Evolutionary conservation across 768 basidiomycete genomes (phyloP).

Genomic region (Kwoniella sp.): DNA sequence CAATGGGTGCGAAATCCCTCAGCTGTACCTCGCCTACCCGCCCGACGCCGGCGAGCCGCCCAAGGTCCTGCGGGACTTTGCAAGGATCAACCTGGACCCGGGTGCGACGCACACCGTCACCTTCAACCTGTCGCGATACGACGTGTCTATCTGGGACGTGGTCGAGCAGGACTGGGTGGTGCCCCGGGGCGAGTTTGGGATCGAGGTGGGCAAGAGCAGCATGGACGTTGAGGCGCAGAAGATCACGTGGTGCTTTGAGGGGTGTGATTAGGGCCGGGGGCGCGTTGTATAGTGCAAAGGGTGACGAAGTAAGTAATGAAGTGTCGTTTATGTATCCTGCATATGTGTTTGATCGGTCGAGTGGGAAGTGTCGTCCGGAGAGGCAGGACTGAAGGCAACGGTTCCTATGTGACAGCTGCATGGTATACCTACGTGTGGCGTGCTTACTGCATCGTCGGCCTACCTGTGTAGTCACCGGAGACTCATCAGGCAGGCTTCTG

Average conservation of each 20-base stretch:
- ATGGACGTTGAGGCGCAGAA: conserved; percentile 23
- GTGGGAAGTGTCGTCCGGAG: no score
- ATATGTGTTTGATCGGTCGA: no score
- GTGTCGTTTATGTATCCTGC: no score
- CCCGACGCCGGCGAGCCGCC: conserved; percentile 37
- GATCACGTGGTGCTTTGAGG: conserved; percentile 9
- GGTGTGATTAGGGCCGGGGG: not conserved
- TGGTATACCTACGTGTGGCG: no score
- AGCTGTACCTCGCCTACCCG: conserved; percentile 45
- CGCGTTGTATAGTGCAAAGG: no score
- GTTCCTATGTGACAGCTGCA: no score
- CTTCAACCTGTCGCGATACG: conserved; percentile 44
- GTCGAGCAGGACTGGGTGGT: conserved; percentile 40
- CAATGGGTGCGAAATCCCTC: conserved; percentile 47
- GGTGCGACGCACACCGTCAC: conserved; percentile 27
- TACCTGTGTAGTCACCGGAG: no score
- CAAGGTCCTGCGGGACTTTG: conserved; percentile 41
- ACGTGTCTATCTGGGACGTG: conserved; percentile 48
- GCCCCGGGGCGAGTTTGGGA: conserved; percentile 34
- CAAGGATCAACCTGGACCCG: conserved; percentile 39
- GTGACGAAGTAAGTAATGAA: no score
- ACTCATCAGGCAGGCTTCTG: not conserved
- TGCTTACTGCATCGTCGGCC: no score
- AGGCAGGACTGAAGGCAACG: not conserved
- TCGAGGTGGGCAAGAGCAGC: conserved; percentile 36